Conservation (phyloP, 148 eudicot genomes). For the Heliamphora exappendiculata region DNA sequence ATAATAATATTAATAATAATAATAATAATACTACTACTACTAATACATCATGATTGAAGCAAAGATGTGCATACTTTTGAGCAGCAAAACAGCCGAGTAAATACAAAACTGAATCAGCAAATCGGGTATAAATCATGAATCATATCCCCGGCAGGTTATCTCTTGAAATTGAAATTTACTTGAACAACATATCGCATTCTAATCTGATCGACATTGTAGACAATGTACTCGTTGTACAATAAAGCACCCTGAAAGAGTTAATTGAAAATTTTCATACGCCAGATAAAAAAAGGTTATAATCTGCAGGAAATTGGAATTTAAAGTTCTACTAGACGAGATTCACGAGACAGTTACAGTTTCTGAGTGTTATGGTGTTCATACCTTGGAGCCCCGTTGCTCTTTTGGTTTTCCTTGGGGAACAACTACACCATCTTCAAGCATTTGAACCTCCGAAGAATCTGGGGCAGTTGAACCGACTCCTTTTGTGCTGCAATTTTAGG, state of each 20-base stretch:
- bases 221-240: conserved; percentile 82
- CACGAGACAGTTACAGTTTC: background rate
- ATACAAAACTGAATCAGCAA: background rate
- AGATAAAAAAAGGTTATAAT: background rate
- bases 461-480: conserved; percentile 90
- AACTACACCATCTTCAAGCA: conserved; percentile 64
- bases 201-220: conserved; percentile 88
- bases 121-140: background rate
- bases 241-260: conserved; percentile 53
- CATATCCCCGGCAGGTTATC: conserved; percentile 9
- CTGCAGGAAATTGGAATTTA: background rate
- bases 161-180: conserved; percentile 58
- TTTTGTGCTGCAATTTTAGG: conserved; percentile 61
- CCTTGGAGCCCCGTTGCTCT: conserved; percentile 35
- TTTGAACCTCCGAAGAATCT: conserved; percentile 45
- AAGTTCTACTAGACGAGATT: background rate
- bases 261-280: background rate
- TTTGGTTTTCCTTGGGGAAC: conserved; percentile 81
- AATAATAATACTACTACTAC: too few relatives aligned
- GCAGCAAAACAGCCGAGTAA: background rate
- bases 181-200: conserved; percentile 85
- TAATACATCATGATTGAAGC: background rate
- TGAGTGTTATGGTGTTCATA: conserved; percentile 2
- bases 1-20: too few relatives aligned
- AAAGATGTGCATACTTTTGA: background rate